Evolutionary conservation across 1,284 basidiomycete genomes (phyloP), one percentile per base, ranked within the genome.

Genomic region (Irpex sp.): DNA sequence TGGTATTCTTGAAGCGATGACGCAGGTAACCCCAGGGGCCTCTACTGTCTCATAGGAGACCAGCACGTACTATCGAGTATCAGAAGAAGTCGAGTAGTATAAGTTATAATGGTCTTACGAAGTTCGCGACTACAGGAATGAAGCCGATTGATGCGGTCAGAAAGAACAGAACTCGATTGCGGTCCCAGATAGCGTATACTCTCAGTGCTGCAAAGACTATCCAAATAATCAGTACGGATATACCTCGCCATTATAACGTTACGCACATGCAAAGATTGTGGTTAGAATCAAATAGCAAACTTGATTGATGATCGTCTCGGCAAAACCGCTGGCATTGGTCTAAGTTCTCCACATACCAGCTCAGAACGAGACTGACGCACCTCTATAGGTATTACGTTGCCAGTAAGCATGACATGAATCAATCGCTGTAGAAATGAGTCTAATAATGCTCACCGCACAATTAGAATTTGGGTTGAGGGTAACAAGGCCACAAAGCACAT

Each of bases 131-230:
- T 7, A 60, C 50, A 31, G 50, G 59, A 6, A 60, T 26, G 5
- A 60, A 26, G 26, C 26, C 26, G 26, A 26, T 26, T 26, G 26
- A 26, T 26, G 26, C 26, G 26, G 26, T 26, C 26, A 26, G 26
- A 26, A 26, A 26, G 26, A 26, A 26, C 26, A 26, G 26, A 26
- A 26, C 26, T 26, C 26, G 26, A 26, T 26, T 26, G 26, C 26
- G 26, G 26, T 26, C 26, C 54, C 60, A 61, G 37, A 61, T 51
- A 7, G 36, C 60, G 39, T 49, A 57, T 35, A 43, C 43, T 6
- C 60, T 37, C 8, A 61, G 17, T 11, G 60, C 60, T 6, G 60
- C 55, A 39, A 37, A 61, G 26, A 57, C 60, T 61, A 36, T n/a
- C 5, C 11, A 19, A 26, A n/a, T 43, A 43, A 43, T 43, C 15